These are phyloP conservation scores for Orbilia javanica DNA, from an alignment of 2,329 filamentous ascomycete genomes.

Conservation along the genomic window DNA sequence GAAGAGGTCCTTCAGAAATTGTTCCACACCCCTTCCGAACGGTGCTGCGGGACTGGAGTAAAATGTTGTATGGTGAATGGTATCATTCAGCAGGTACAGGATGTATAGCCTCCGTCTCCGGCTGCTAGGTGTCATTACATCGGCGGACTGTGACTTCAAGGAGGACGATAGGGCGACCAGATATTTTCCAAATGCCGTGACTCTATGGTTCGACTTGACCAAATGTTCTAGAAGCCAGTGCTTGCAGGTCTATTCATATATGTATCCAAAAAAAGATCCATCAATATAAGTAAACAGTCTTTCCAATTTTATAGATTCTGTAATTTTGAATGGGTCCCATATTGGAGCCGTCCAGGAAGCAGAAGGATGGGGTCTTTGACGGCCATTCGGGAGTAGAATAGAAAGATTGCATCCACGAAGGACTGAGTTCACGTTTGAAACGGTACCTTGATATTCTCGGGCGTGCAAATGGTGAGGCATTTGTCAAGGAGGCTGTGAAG, in stretches of 20 bases:
- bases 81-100: conserved; percentile 82
- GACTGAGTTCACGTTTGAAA: conserved; percentile 65
- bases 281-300: conserved; percentile 59
- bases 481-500: conserved; percentile 77
- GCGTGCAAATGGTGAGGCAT: conserved; percentile 78
- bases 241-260: conserved; percentile 80
- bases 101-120: conserved; percentile 80
- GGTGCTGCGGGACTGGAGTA: conserved; percentile 68
- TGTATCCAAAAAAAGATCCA: conserved; percentile 63
- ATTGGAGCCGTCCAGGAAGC: conserved; percentile 46
- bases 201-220: conserved; percentile 75
- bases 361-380: conserved; percentile 51
- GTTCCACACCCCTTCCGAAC: conserved; percentile 72
- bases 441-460: conserved; percentile 87
- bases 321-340: conserved; percentile 21
- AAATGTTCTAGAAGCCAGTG: conserved; percentile 83
- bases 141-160: conserved; percentile 64
- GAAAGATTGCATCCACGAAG: conserved; percentile 60
- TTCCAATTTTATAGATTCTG: conserved; percentile 17
- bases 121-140: conserved; percentile 67
- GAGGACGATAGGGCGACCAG: conserved; percentile 77
- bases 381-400: conserved; percentile 61
- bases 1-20: conserved; percentile 74
- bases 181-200: conserved; percentile 79
- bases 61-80: conserved; percentile 77